Evolutionary conservation across 164 flowering plant species (phyloP).

Genomic region (Taxillus chinensis): DNA sequence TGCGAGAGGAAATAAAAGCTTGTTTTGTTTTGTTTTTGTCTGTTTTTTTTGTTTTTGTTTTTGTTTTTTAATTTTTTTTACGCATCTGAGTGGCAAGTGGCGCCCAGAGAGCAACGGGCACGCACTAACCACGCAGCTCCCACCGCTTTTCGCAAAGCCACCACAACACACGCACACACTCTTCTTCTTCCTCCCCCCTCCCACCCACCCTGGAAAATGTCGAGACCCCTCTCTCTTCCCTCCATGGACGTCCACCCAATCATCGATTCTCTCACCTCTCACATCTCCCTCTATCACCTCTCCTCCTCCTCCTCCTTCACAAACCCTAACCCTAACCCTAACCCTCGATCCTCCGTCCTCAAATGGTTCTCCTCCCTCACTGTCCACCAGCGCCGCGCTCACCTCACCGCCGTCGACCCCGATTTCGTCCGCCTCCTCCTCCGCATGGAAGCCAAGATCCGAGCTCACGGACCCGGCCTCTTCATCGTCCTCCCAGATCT

Average conservation of each 20-base stretch:
- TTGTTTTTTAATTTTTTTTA: too few relatives aligned
- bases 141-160: too few relatives aligned
- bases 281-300: conserved; percentile 69
- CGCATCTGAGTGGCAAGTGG: too few relatives aligned
- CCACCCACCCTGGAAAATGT: not conserved
- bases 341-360: conserved; percentile 54
- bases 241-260: conserved; percentile 26
- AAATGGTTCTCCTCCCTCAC: conserved; percentile 80
- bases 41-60: too few relatives aligned
- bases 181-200: not conserved
- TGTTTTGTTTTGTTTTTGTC: too few relatives aligned
- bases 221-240: not conserved
- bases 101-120: too few relatives aligned
- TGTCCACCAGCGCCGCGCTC: conserved; percentile 55
- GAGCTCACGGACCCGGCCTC: conserved; percentile 32
- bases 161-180: too few relatives aligned
- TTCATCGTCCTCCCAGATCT: conserved; percentile 74
- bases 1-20: too few relatives aligned
- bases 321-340: conserved; percentile 17
- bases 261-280: conserved; percentile 68
- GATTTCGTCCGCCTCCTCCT: conserved; percentile 44
- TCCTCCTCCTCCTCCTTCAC: conserved; percentile 16
- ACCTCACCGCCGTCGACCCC: conserved; percentile 49
- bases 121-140: too few relatives aligned
- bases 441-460: conserved; percentile 46